phyloP scores from a whole-genome alignment of 2,329 filamentous ascomycete species.

The Alternaria arbusti region DNA sequence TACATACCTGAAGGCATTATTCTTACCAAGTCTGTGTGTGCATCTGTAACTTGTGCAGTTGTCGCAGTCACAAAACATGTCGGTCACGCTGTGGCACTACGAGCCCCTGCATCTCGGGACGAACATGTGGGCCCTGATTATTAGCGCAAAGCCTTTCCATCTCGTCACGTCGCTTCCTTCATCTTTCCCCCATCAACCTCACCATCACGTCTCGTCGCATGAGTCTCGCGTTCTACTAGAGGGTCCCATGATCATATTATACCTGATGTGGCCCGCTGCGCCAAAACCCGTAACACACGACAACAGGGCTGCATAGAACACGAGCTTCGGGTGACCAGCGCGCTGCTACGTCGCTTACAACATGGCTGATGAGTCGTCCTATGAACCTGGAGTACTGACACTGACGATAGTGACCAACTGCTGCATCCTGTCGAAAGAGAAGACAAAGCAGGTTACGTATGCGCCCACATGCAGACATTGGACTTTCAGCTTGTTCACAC shows the following conservation, averaged over 20 bases:
- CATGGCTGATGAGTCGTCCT: background rate
- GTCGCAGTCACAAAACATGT: background rate
- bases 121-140: conserved; percentile 10
- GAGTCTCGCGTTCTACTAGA: background rate
- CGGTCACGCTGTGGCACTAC: conserved; percentile 11
- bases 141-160: background rate
- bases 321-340: conserved; percentile 1
- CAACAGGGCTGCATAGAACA: conserved; percentile 2
- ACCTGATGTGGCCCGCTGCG: background rate
- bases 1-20: conserved; percentile 7
- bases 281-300: conserved; percentile 1
- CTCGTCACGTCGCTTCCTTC: background rate
- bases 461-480: background rate
- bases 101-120: conserved; percentile 4
- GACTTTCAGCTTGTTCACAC: background rate
- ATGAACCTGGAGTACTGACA: background rate
- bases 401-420: background rate
- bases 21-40: background rate
- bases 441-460: background rate
- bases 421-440: background rate
- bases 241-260: background rate
- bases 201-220: background rate
- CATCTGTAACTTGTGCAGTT: background rate
- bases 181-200: background rate
- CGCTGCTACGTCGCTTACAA: background rate